These are phyloP conservation scores for Clarireedia paspali DNA, from an alignment of 2,329 filamentous ascomycete genomes.

Conservation along the genomic window DNA sequence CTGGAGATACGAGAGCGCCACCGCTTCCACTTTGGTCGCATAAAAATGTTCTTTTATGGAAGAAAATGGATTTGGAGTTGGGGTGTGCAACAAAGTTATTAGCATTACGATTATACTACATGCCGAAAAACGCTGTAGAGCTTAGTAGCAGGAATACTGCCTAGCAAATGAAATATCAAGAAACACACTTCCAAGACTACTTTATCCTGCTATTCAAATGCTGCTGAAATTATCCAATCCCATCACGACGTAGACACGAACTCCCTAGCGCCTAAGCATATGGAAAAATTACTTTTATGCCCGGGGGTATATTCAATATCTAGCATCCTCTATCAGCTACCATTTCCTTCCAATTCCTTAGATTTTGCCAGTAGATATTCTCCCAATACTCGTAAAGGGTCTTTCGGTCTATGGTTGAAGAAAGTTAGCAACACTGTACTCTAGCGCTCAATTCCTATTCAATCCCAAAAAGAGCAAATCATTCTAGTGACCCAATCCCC, in stretches of 20 bases:
- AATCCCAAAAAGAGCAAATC: neutral
- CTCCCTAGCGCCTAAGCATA: neutral
- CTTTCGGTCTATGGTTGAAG: constrained; percentile 44
- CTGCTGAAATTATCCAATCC: neutral
- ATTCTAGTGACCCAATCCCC: neutral
- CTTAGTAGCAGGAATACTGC: constrained; percentile 23
- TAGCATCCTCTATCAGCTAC: neutral
- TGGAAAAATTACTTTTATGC: neutral
- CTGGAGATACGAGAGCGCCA: constrained; percentile 99
- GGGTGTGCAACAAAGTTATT: constrained; percentile 21
- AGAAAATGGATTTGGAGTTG: constrained; percentile 23
- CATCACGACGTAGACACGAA: neutral
- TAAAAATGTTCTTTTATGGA: constrained; percentile 37
- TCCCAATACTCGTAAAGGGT: constrained; percentile 61
- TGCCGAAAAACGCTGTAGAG: constrained; percentile 11
- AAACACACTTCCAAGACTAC: constrained; percentile 17
- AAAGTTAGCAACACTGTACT: too few species aligned
- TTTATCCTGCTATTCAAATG: constrained; percentile 5
- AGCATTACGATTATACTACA: constrained; percentile 8
- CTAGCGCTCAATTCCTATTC: neutral
- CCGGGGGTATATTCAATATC: neutral
- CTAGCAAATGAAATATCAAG: constrained; percentile 25
- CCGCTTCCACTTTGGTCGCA: constrained; percentile 87
- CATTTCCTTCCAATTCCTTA: constrained; percentile 48
- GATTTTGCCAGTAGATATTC: constrained; percentile 64